phyloP scores from a whole-genome alignment of 345 rosid genomes.

The Schrenkiella parvula region DNA sequence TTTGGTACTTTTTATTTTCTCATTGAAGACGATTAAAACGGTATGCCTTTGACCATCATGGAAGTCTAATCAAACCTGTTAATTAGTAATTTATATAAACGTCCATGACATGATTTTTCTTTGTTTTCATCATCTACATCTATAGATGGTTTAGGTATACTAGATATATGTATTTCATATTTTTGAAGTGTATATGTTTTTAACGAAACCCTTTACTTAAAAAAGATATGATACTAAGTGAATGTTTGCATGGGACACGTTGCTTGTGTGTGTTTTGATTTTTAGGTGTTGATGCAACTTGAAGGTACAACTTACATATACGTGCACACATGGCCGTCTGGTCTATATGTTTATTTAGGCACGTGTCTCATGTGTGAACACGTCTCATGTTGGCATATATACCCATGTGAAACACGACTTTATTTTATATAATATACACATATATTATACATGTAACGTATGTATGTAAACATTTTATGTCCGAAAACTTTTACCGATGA shows the following conservation, averaged over 20 bases:
- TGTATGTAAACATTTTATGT: neutral
- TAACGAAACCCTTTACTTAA: neutral
- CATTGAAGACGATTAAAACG: neutral
- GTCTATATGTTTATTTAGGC: constrained; percentile 14
- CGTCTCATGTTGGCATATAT: constrained; percentile 10
- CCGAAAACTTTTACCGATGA: neutral
- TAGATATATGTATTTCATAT: neutral
- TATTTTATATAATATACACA: neutral
- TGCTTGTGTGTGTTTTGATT: neutral
- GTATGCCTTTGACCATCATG: neutral
- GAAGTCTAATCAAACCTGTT: neutral
- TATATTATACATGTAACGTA: neutral
- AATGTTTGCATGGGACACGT: constrained; percentile 26
- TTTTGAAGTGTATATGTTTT: neutral
- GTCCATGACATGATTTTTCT: neutral
- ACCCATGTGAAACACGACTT: constrained; percentile 15
- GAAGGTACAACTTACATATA: constrained; percentile 8
- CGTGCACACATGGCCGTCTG: constrained; percentile 23
- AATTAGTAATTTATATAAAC: neutral
- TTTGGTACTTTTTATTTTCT: neutral
- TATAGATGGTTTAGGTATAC: neutral
- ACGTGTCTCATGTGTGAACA: constrained; percentile 27
- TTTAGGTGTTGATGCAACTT: constrained; percentile 12
- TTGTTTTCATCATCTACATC: neutral
- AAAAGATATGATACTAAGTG: neutral